These are phyloP conservation scores for Delonix regia DNA, from an alignment of 306 rosid genomes.

Conservation along the genomic window DNA sequence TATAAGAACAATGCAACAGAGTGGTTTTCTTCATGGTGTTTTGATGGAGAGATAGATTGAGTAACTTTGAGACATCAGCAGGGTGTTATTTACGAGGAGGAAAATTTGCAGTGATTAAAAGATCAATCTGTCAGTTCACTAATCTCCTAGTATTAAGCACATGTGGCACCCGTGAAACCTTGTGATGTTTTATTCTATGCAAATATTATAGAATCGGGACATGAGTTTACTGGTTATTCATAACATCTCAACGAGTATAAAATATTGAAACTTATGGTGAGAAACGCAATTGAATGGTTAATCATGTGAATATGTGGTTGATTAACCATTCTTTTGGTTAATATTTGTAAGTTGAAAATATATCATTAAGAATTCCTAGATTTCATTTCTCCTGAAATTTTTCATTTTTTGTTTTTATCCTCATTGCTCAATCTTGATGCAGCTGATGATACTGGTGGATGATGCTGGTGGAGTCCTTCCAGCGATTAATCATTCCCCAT, in stretches of 20 bases:
- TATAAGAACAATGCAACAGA: background rate
- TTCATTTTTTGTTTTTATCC: background rate
- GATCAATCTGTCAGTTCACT: conserved; percentile 9
- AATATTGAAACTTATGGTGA: background rate
- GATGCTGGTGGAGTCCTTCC: conserved; percentile 86
- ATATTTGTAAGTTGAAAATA: background rate
- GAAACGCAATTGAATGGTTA: background rate
- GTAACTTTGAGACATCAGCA: background rate
- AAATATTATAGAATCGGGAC: background rate
- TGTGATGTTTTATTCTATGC: background rate
- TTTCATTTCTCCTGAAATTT: background rate
- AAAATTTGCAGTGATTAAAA: background rate
- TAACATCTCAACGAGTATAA: background rate
- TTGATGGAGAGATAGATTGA: background rate
- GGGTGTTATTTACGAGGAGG: background rate
- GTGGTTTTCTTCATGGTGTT: background rate
- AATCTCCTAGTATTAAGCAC: background rate
- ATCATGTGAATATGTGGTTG: background rate
- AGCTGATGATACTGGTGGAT: conserved; percentile 97
- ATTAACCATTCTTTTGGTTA: background rate
- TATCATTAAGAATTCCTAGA: background rate
- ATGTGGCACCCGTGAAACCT: background rate
- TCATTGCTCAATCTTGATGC: conserved; percentile 42
- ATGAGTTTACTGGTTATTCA: background rate
- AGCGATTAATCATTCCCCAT: conserved; percentile 92